phyloP scores from a whole-genome alignment of 768 basidiomycete species.

The Boletales sp. region DNA sequence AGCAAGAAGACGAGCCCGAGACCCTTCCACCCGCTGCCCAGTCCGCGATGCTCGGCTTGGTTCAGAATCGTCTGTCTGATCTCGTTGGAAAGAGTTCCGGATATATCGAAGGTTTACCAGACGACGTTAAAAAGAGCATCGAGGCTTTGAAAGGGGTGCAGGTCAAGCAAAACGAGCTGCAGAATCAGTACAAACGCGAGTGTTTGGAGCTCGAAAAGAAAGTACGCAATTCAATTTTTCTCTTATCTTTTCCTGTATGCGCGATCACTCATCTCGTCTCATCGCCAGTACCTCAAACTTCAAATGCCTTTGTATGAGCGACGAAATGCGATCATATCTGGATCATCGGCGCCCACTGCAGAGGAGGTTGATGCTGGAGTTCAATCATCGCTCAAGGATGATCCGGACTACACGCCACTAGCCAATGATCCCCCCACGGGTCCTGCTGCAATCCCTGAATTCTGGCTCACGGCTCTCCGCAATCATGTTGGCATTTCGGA shows the following conservation, averaged over 20 bases:
- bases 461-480: conserved; percentile 95
- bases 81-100: conserved; percentile 91
- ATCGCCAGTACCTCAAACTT: conserved; percentile 64
- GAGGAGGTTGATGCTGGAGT: conserved; percentile 86
- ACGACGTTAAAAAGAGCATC: conserved; percentile 76
- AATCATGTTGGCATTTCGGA: conserved; percentile 87
- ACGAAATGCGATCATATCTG: conserved; percentile 79
- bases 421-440: conserved; percentile 46
- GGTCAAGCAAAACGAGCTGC: conserved; percentile 84
- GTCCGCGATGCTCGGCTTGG: conserved; percentile 76
- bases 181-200: conserved; percentile 90
- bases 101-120: conserved; percentile 87
- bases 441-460: conserved; percentile 70
- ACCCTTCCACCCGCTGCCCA: conserved; percentile 44
- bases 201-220: conserved; percentile 96
- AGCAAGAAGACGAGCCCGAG: conserved; percentile 60
- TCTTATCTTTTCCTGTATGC: conserved; percentile 9
- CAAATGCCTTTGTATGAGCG: conserved; percentile 85
- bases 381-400: conserved; percentile 67
- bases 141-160: conserved; percentile 95
- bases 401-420: conserved; percentile 64
- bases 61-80: conserved; percentile 81
- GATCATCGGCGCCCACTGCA: conserved; percentile 62
- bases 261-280: conserved; percentile 7
- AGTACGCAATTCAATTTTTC: conserved; percentile 41